Base-by-base conservation (phyloP, 305 asterid species). In the Fraxinus floribunda region DNA sequence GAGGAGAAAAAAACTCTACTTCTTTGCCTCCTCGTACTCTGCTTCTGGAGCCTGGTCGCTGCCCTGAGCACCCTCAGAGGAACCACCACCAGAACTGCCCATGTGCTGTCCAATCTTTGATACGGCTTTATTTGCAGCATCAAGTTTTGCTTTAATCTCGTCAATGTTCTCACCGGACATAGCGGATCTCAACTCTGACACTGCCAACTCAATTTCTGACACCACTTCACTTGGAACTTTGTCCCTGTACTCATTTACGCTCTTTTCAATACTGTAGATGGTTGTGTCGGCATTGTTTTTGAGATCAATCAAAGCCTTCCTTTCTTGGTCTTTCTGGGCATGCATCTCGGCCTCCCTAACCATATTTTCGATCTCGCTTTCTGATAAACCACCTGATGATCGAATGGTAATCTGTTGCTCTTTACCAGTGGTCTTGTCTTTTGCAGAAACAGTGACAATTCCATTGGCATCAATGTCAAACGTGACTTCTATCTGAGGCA, bases 91-190 rank as follows among this genome's bases (percentile, higher is more conserved):
- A 30, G 81, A 35, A 26, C 84, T 75, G 1, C 79, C 79, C 81
- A 82, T 82, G 76, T 82, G 81, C 81, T 82, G 49, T 15, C 84
- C 84, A 82, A 75, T 82, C 81, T 82, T 82, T 24, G 84, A 82
- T 2, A 75, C 72, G 0, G 84, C 84, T 49, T 82, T 82, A 39
- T 82, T 82, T 62, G 81, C 81, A 52, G 81, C 81, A 8, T 82
- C 84, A 15, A 82, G 64, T 36, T 82, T 76, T 9, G 81, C 64
- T 29, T 82, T 60, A 64, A 82, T 82, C 77, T 75, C 84, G 2
- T 62, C 77, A 36, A 76, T 35, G 29, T 75, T 32, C 1, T 82
- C 84, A 9, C 79, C 52, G 0, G 34, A 74, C 80, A 66, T 36
- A 5, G 84, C 81, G 0, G 46, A 39, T 57, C 84, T 76, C 77